These are phyloP conservation scores for Microthyrium microscopicum DNA, from an alignment of 2,329 filamentous ascomycete genomes.

Conservation along the genomic window DNA sequence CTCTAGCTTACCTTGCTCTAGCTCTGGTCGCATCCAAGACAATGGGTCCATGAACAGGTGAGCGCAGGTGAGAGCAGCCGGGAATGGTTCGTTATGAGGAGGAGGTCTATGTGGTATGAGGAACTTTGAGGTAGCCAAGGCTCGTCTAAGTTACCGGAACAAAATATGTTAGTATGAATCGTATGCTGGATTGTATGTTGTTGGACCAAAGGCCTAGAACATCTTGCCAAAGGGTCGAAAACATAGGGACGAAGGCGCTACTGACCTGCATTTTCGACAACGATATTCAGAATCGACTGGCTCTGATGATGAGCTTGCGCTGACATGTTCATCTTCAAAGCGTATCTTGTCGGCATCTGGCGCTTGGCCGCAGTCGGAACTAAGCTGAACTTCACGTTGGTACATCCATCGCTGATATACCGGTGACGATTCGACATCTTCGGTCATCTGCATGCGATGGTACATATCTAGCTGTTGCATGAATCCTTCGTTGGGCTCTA, in stretches of 20 bases:
- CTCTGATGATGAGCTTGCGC: slow-evolving; percentile 10
- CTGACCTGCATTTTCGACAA: slow-evolving; percentile 79
- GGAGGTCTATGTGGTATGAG: slow-evolving; percentile 41
- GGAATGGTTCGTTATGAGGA: slow-evolving; percentile 11
- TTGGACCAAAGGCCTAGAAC: no score
- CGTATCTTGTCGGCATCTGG: slow-evolving; percentile 60
- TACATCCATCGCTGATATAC: slow-evolving; percentile 69
- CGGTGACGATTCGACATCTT: slow-evolving; percentile 49
- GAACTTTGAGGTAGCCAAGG: slow-evolving; percentile 48
- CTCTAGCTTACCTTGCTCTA: slow-evolving; percentile 70
- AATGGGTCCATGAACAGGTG: slow-evolving; percentile 87
- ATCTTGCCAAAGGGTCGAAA: background rate
- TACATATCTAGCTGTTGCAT: slow-evolving; percentile 78
- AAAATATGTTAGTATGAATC: slow-evolving; percentile 5
- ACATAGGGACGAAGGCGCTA: background rate
- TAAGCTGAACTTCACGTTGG: slow-evolving; percentile 46
- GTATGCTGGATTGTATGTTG: background rate
- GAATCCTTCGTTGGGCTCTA: slow-evolving; percentile 83
- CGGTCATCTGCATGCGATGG: slow-evolving; percentile 70
- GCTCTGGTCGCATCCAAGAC: slow-evolving; percentile 79
- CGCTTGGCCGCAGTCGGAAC: slow-evolving; percentile 58
- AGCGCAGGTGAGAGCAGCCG: slow-evolving; percentile 36
- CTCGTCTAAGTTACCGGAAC: slow-evolving; percentile 31
- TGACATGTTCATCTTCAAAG: slow-evolving; percentile 55
- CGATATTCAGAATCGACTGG: slow-evolving; percentile 44